phyloP scores from a whole-genome alignment of 2,329 filamentous ascomycete genomes.

The Geosmithia putterillii region DNA sequence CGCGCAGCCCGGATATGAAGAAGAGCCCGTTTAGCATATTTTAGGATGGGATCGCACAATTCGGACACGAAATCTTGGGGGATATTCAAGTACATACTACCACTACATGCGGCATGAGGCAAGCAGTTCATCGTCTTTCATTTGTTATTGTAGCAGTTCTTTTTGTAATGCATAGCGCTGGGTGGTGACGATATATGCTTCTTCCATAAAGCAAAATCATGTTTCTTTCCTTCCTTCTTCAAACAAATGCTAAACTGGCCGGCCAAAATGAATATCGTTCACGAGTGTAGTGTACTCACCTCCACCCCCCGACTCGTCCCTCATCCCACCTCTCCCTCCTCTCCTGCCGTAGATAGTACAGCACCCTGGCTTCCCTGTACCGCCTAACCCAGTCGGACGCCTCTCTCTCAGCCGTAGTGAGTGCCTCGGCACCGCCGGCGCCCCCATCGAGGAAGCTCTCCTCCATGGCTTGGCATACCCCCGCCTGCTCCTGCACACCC shows the following conservation, averaged over 20 bases:
- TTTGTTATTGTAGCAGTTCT: background rate
- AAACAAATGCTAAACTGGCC: too few relatives aligned
- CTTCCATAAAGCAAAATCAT: background rate
- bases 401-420: constrained; percentile 51
- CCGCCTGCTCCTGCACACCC: constrained; percentile 71
- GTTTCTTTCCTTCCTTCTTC: too few relatives aligned
- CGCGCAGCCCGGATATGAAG: constrained; percentile 73
- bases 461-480: constrained; percentile 69
- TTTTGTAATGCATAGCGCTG: background rate
- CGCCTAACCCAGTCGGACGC: constrained; percentile 72
- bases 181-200: background rate
- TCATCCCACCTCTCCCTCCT: constrained; percentile 93
- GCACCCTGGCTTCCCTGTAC: constrained; percentile 67
- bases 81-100: background rate
- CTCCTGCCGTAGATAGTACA: constrained; percentile 71
- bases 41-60: background rate
- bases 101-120: background rate
- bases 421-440: constrained; percentile 29
- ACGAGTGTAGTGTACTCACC: constrained; percentile 40
- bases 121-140: background rate
- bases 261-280: too few relatives aligned
- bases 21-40: constrained; percentile 63
- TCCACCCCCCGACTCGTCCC: constrained; percentile 87
- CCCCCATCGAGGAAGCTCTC: constrained; percentile 74
- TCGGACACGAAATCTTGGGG: background rate